Percentiles rank a stretch among this genome's conserved stretches.
These are phyloP conservation scores for Penicillium sp. DNA, from an alignment of 2,329 filamentous ascomycete species.

Conservation along the genomic window DNA sequence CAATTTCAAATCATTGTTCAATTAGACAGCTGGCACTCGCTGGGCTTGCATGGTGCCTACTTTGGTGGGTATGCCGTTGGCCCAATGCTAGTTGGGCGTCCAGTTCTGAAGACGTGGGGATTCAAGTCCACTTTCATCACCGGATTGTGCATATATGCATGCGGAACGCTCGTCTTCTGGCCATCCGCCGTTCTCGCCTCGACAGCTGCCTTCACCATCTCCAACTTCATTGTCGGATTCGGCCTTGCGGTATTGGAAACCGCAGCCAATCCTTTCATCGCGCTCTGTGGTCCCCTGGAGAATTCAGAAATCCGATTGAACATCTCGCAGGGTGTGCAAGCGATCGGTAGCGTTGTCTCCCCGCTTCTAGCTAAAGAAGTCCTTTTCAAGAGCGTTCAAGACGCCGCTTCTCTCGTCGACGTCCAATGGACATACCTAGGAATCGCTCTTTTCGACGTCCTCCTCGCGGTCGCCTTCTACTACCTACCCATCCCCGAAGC, in stretches of 20 bases:
- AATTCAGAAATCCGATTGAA: conserved; percentile 63
- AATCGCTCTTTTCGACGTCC: conserved; percentile 62
- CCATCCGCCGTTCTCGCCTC: conserved; percentile 64
- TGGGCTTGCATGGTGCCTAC: conserved; percentile 61
- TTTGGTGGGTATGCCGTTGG: conserved; percentile 61
- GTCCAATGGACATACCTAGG: conserved; percentile 68
- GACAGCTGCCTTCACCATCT: conserved; percentile 61
- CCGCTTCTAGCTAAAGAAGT: conserved; percentile 62
- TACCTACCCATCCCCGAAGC: conserved; percentile 65
- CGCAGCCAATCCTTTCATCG: conserved; percentile 63
- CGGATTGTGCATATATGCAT: conserved; percentile 64
- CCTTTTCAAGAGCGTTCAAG: conserved; percentile 54
- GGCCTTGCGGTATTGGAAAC: conserved; percentile 64
- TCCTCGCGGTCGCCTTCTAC: conserved; percentile 61
- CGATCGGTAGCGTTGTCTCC: conserved; percentile 61
- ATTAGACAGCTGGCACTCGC: conserved; percentile 36
- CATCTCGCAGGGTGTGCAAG: conserved; percentile 63
- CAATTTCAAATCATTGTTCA: conserved; percentile 58
- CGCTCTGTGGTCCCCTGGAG: conserved; percentile 62
- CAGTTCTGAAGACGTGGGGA: conserved; percentile 60
- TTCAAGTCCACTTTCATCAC: conserved; percentile 65
- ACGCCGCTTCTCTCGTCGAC: conserved; percentile 57
- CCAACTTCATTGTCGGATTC: conserved; percentile 64
- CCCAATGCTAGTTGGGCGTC: conserved; percentile 57
- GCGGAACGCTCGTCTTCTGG: conserved; percentile 64